These are phyloP conservation scores for Fagus sylvatica DNA, from an alignment of 306 rosid species.

Conservation along the genomic window DNA sequence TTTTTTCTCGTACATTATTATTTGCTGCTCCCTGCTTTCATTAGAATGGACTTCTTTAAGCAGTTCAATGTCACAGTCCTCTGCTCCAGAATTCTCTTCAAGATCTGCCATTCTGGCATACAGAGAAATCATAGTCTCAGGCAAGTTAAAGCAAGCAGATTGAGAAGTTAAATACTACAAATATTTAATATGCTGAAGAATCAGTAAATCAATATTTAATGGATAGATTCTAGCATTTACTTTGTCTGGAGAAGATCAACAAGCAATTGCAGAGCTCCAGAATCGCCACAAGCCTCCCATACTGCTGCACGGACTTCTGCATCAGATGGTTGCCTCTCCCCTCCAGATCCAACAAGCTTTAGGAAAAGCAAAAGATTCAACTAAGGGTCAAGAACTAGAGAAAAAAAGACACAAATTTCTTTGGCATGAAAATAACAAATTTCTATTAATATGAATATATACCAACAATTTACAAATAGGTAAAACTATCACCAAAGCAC, in stretches of 20 bases:
- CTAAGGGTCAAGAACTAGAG: not conserved
- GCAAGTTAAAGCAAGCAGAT: constrained; percentile 22
- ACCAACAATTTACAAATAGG: not conserved
- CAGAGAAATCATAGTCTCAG: constrained; percentile 20
- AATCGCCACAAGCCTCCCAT: constrained; percentile 97
- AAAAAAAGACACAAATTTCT: not conserved
- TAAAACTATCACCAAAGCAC: not conserved
- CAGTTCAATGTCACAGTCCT: constrained; percentile 60
- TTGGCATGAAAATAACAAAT: not conserved
- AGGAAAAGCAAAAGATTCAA: constrained; percentile 23
- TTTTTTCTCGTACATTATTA: constrained; percentile 17
- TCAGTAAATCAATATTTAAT: not conserved
- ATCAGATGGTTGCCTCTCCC: constrained; percentile 65
- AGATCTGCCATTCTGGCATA: constrained; percentile 66
- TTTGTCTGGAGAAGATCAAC: constrained; percentile 85
- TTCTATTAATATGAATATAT: not conserved
- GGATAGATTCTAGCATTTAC: constrained; percentile 39
- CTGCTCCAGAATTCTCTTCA: constrained; percentile 68
- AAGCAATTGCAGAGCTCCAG: constrained; percentile 88
- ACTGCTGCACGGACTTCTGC: constrained; percentile 80
- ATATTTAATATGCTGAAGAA: constrained; percentile 1
- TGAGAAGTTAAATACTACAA: not conserved
- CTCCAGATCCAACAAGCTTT: constrained; percentile 74
- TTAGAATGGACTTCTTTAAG: constrained; percentile 42
- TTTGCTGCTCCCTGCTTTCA: constrained; percentile 38